Evolutionary conservation across 441 rosid genomes (phyloP).

Genomic region (Macaranga tanarius): DNA sequence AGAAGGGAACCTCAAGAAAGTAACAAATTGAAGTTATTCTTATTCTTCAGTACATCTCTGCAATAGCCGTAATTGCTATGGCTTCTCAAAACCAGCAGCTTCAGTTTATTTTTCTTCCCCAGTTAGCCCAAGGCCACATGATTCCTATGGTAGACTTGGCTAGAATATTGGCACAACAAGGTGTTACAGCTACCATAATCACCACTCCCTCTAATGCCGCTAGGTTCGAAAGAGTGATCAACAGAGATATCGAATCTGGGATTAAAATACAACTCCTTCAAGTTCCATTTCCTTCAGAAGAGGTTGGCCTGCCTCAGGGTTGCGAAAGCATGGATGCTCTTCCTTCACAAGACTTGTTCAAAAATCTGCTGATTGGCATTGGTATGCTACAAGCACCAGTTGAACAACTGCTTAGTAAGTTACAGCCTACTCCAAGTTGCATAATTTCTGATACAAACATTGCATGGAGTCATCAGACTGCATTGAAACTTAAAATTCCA

Average conservation of each 20-base stretch:
- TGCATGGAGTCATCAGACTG: constrained; percentile 22
- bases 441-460: constrained; percentile 31
- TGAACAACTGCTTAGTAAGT: constrained; percentile 19
- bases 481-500: constrained; percentile 25
- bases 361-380: constrained; percentile 19
- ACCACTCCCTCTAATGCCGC: constrained; percentile 22
- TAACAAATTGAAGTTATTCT: too few species aligned
- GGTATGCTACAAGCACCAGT: constrained; percentile 26
- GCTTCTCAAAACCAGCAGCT: neutral
- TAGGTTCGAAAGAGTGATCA: constrained; percentile 8
- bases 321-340: constrained; percentile 33
- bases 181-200: constrained; percentile 17
- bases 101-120: constrained; percentile 27
- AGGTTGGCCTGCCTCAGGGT: constrained; percentile 33
- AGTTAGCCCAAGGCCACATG: constrained; percentile 55
- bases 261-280: constrained; percentile 20
- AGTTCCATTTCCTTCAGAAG: constrained; percentile 26
- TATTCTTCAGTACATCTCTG: too few species aligned
- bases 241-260: constrained; percentile 1
- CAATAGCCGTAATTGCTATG: neutral
- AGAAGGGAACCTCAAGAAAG: too few species aligned
- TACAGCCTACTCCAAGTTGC: constrained; percentile 31
- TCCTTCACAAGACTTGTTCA: constrained; percentile 9
- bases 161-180: constrained; percentile 18
- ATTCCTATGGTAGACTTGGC: constrained; percentile 52